These are phyloP conservation scores for Penicillium egyptiacum DNA, from an alignment of 495 filamentous ascomycete species.

Conservation along the genomic window DNA sequence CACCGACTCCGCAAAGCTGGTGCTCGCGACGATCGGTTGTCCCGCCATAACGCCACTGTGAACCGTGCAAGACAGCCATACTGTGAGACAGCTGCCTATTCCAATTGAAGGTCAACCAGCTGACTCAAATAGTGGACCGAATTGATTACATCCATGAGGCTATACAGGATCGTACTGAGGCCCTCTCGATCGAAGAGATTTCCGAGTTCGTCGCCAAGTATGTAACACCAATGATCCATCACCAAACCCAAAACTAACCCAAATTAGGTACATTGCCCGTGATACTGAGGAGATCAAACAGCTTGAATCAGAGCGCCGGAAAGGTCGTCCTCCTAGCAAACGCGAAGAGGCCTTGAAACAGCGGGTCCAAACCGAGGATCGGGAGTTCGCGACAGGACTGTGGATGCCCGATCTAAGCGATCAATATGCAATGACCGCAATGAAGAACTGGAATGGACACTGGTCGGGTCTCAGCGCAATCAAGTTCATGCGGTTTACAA, in stretches of 20 bases:
- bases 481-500: slow-evolving; percentile 62
- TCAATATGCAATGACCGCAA: slow-evolving; percentile 48
- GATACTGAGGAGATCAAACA: slow-evolving; percentile 71
- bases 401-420: slow-evolving; percentile 66
- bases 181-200: slow-evolving; percentile 59
- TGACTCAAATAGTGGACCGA: slow-evolving; percentile 59
- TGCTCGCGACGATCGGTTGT: slow-evolving; percentile 73
- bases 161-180: slow-evolving; percentile 51
- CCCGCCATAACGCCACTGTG: slow-evolving; percentile 59
- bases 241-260: slow-evolving; percentile 1
- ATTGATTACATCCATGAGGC: slow-evolving; percentile 69
- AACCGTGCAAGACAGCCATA: slow-evolving; percentile 67
- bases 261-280: slow-evolving; percentile 69
- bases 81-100: slow-evolving; percentile 43
- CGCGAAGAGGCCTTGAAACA: slow-evolving; percentile 75
- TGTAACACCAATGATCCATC: slow-evolving; percentile 14
- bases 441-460: slow-evolving; percentile 61
- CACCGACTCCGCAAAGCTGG: slow-evolving; percentile 71
- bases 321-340: slow-evolving; percentile 76
- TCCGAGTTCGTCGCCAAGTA: slow-evolving; percentile 63
- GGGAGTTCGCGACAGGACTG: slow-evolving; percentile 83
- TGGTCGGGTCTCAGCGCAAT: slow-evolving; percentile 60
- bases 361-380: slow-evolving; percentile 65
- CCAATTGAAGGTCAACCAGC: neutral
- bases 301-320: slow-evolving; percentile 71